Evolutionary conservation across 164 flowering plant species (phyloP).

Genomic region (Macadamia integrifolia): DNA sequence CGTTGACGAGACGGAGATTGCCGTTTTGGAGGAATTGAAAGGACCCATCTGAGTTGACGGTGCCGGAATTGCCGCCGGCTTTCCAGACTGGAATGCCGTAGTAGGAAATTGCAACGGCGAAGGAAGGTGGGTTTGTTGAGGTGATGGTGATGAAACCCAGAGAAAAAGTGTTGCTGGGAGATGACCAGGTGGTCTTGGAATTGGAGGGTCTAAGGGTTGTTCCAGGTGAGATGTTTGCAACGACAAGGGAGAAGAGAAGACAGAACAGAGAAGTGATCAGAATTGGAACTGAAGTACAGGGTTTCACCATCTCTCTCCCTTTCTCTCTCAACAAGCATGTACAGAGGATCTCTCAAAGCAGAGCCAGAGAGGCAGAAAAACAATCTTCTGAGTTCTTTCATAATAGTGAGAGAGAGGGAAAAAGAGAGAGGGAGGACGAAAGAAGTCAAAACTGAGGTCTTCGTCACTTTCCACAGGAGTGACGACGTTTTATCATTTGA

Average conservation of each 20-base stretch:
- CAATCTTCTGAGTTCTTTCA: too few relatives aligned
- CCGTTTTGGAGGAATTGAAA: conserved; percentile 24
- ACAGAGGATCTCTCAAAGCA: too few relatives aligned
- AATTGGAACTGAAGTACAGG: neutral
- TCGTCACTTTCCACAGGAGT: too few relatives aligned
- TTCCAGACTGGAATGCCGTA: conserved; percentile 22
- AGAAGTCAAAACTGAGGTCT: too few relatives aligned
- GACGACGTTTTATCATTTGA: too few relatives aligned
- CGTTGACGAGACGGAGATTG: conserved; percentile 31
- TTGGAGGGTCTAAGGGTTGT: conserved; percentile 3
- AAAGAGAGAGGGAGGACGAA: too few relatives aligned
- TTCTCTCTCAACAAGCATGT: too few relatives aligned
- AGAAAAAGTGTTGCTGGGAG: conserved; percentile 29
- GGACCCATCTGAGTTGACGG: conserved; percentile 18
- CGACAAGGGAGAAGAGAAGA: neutral
- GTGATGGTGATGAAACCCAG: conserved; percentile 24
- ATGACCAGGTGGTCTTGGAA: conserved; percentile 18
- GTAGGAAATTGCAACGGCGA: conserved; percentile 19
- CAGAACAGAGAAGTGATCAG: neutral
- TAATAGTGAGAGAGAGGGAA: too few relatives aligned
- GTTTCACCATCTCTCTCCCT: neutral
- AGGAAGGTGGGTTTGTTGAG: conserved; percentile 13
- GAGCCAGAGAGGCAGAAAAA: too few relatives aligned
- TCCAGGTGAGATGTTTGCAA: conserved; percentile 12
- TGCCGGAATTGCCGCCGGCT: conserved; percentile 19